A percentile compares a stretch with the other conserved stretches of the same genome.
Evolutionary conservation across 306 rosid genomes (phyloP).

Genomic region (Quercus cerris): DNA sequence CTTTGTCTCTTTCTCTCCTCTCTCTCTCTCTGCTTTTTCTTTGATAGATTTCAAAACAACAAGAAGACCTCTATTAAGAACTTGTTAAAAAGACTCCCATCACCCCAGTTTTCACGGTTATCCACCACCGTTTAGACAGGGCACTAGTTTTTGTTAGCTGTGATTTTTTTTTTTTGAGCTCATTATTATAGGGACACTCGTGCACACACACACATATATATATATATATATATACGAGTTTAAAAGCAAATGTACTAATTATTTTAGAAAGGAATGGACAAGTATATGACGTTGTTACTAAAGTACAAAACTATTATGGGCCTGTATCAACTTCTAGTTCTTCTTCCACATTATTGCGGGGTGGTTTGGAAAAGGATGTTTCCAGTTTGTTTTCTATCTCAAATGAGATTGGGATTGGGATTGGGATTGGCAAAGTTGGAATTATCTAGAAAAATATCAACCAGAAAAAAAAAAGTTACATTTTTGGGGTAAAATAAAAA

Average conservation of each 20-base stretch:
- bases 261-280: neutral
- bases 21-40: constrained; percentile 25
- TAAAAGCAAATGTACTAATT: neutral
- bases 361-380: neutral
- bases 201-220: neutral
- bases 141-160: no score
- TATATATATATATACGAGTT: neutral
- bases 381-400: neutral
- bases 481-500: no score
- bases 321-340: neutral
- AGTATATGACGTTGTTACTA: neutral
- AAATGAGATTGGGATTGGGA: neutral
- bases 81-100: neutral
- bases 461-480: no score
- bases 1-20: constrained; percentile 32
- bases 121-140: no score
- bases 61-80: neutral
- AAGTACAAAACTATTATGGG: constrained; percentile 2
- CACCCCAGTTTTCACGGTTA: no score
- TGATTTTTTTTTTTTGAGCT: neutral
- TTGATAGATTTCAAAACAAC: constrained; percentile 21
- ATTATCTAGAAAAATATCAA: no score
- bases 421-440: neutral
- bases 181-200: neutral
- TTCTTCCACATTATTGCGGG: neutral